Percentiles rank a stretch among this genome's conserved stretches.
Conservation (phyloP, 2,329 filamentous ascomycete species). For the Phaeosphaeria sp. region DNA sequence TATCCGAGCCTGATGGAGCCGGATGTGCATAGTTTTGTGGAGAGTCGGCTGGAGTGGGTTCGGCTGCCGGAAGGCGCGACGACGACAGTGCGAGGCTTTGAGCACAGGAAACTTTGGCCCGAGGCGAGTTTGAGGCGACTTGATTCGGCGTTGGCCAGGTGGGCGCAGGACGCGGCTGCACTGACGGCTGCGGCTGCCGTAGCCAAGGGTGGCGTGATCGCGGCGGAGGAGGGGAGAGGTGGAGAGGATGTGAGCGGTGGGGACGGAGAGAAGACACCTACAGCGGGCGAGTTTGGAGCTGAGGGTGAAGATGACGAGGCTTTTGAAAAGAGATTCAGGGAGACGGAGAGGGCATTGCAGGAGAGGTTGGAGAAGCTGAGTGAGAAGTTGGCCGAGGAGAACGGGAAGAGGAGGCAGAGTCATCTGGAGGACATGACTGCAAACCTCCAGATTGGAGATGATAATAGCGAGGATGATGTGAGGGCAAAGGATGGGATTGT, state of each 20-base stretch:
- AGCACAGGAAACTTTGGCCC: slow-evolving; percentile 29
- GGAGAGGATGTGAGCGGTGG: slow-evolving; percentile 6
- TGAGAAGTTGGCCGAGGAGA: slow-evolving; percentile 27
- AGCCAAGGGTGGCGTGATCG: no score
- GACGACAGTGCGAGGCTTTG: slow-evolving; percentile 13
- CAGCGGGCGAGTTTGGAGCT: slow-evolving; percentile 12
- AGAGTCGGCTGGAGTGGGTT: slow-evolving; percentile 40
- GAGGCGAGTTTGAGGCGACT: slow-evolving; percentile 36
- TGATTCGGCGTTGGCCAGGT: slow-evolving; percentile 18
- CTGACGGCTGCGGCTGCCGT: slow-evolving; percentile 3
- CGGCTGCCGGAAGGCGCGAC: slow-evolving; percentile 30
- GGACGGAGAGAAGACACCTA: slow-evolving; percentile 39
- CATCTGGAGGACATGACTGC: slow-evolving; percentile 15
- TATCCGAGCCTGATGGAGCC: slow-evolving; percentile 37
- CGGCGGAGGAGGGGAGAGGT: slow-evolving; percentile 1
- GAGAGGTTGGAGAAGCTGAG: slow-evolving; percentile 39
- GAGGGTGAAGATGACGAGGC: slow-evolving; percentile 37
- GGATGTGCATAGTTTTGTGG: slow-evolving; percentile 36
- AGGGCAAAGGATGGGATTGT: background rate
- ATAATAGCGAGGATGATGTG: background rate
- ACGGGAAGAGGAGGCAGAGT: background rate
- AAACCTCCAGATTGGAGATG: slow-evolving; percentile 1
- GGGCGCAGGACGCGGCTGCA: slow-evolving; percentile 7
- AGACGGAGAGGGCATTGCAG: slow-evolving; percentile 35
- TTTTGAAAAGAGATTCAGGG: slow-evolving; percentile 34